Evolutionary conservation across 2,329 filamentous ascomycete species (phyloP).

Genomic region (Trichoderma brevicompactum): DNA sequence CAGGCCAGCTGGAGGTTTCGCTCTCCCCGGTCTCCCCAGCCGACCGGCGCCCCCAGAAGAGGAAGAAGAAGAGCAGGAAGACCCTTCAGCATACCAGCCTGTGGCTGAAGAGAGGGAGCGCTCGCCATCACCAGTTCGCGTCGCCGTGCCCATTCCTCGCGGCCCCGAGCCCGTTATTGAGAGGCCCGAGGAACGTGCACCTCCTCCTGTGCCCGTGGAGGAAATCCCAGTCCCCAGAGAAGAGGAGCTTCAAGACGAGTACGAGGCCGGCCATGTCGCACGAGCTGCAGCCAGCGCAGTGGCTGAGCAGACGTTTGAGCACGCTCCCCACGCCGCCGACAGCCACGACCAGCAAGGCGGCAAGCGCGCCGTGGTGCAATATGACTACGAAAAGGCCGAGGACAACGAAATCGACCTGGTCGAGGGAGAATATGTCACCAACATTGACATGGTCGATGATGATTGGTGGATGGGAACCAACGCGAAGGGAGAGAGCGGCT

Average conservation of each 20-base stretch:
- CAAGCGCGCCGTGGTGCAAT: conserved; percentile 78
- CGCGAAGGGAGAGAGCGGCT: conserved; percentile 76
- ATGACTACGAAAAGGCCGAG: conserved; percentile 97
- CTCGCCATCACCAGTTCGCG: conserved; percentile 72
- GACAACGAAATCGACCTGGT: conserved; percentile 92
- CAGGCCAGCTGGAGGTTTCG: conserved; percentile 75
- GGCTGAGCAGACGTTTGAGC: conserved; percentile 47
- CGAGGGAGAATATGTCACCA: conserved; percentile 84
- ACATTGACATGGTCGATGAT: conserved; percentile 96
- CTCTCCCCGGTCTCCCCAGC: conserved; percentile 75
- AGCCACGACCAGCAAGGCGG: conserved; percentile 52
- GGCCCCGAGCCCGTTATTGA: conserved; percentile 59
- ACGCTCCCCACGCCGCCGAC: conserved; percentile 42
- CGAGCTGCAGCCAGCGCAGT: conserved; percentile 64
- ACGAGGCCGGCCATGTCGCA: conserved; percentile 60
- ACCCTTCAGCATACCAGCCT: conserved; percentile 48
- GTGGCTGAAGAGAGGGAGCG: conserved; percentile 52
- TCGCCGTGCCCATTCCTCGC: conserved; percentile 83
- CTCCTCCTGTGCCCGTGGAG: conserved; percentile 65
- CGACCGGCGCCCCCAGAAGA: conserved; percentile 61
- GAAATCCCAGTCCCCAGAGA: conserved; percentile 68
- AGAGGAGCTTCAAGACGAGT: conserved; percentile 67
- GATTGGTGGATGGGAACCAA: conserved; percentile 99
- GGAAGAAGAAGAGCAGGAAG: conserved; percentile 64
- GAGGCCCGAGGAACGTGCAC: conserved; percentile 52